Evolutionary conservation across 495 filamentous ascomycete genomes (phyloP), one percentile per base, ranked within the genome.

Genomic region (Pyronema omphalodes): DNA sequence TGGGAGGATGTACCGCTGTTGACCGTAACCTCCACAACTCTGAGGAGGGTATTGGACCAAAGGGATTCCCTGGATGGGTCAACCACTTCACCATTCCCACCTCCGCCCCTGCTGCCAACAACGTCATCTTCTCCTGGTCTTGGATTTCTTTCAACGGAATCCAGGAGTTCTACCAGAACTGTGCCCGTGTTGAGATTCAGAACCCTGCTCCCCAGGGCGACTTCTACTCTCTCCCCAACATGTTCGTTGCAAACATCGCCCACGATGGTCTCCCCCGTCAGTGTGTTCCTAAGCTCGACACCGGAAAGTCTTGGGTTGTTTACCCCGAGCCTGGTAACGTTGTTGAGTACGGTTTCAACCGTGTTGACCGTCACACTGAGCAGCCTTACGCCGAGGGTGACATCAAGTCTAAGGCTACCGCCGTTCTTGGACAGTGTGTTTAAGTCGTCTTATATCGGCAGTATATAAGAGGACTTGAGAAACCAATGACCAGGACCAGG

Each of bases 311-410:
- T 19, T 14, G 23, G 15, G 73, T 81, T 34, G 67, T 74, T 11
- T 91, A 79, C 67, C 83, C 83, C n/a, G 67, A 86, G 57, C 82
- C 85, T 7, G 86, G 86, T 48, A 68, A 71, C 1, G 73, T 81
- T 54, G 74, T 87, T 37, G 50, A 43, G 17, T 51, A 51, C 7
- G 58, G 50, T 14, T 29, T 29, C 23, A 29, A 29, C 23, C 23
- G 23, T 29, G 23, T 29, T 29, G 23, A 29, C 23, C 23, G 23
- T 29, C 23, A 29, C 23, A 29, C 23, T 29, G 23, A 29, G 23
- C 23, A 29, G 23, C 23, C 23, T 29, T 29, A 29, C 23, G 23
- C 23, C 5, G 23, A 29, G 1, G 23, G 23, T 5, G 23, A 29
- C 23, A 29, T 29, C 23, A 29, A 29, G 23, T 2, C 23, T 29